Percentiles rank a stretch among this genome's conserved stretches.
Evolutionary conservation across 345 rosid species (phyloP).

Genomic region (Pelargonium nanum): DNA sequence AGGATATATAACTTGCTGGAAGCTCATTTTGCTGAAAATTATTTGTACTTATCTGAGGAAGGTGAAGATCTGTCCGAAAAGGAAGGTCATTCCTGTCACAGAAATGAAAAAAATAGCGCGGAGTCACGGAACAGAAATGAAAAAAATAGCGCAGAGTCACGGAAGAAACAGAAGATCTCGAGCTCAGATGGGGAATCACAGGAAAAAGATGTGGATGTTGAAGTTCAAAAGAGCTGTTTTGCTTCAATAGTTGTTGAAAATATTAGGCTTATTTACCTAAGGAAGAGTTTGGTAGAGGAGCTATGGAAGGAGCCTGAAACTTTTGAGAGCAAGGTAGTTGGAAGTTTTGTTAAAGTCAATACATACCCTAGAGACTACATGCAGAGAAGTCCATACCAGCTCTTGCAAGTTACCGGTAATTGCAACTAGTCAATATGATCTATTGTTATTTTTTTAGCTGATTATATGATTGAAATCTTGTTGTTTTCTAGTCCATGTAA

Average conservation of each 20-base stretch:
- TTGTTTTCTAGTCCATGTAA: background rate
- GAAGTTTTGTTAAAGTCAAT: conserved; percentile 49
- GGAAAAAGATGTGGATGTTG: conserved; percentile 15
- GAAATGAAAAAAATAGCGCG: background rate
- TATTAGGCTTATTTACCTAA: conserved; percentile 42
- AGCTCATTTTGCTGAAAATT: conserved; percentile 29
- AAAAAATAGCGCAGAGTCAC: background rate
- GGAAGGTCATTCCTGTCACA: too few species aligned
- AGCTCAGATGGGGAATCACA: conserved; percentile 10
- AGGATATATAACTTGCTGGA: conserved; percentile 21
- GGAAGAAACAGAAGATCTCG: conserved; percentile 11
- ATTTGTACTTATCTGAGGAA: conserved; percentile 17
- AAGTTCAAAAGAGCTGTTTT: conserved; percentile 18
- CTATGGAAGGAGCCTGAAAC: conserved; percentile 29
- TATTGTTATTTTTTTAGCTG: background rate
- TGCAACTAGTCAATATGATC: background rate
- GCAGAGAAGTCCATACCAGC: conserved; percentile 34
- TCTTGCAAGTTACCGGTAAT: conserved; percentile 45
- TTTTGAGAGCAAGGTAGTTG: conserved; percentile 32
- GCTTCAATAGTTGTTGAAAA: conserved; percentile 32
- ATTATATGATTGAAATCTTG: background rate
- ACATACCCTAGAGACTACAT: conserved; percentile 28
- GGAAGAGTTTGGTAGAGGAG: conserved; percentile 36
- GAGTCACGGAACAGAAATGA: background rate
- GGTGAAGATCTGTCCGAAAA: too few species aligned